Evolutionary conservation across 805 yeast genomes (phyloP), one percentile per base, ranked within the genome.

Genomic region (Vanderwaltozyma tropicalis): DNA sequence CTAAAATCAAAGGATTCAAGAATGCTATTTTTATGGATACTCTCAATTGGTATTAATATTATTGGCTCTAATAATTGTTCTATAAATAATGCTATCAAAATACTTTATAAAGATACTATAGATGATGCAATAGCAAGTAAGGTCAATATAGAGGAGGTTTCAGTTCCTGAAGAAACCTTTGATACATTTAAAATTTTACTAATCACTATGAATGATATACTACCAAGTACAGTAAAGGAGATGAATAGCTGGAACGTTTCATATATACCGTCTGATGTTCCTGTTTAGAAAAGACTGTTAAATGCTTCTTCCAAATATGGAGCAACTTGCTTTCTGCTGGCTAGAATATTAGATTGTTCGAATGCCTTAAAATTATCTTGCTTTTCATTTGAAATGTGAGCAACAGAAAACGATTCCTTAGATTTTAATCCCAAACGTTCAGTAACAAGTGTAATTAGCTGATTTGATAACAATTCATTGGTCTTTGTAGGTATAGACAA

Each of bases 291-390:
- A 9, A 30, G 11, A 5, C 18, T 27, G 20, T 45, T 32, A 15
- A 56, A 41, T 0, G 61, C 61, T 14, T 48, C 48, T 24, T 52
- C 51, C 9, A 63, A 26, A 4, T 41, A 52, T 1, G 96, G 96
- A 4, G 84, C 95, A 11, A 87, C 84, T 54, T 83, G 94, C 55
- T 88, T 88, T 49, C 96, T 70, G 26, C 92, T 81, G 1, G 89
- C 88, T 7, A 61, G 55, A 12, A 69, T 49, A 42, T 80, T 76
- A 44, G 67, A 68, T 52, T 80, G 81, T 44, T 62, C 53, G 40
- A 59, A 72, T 31, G 40, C 21, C 3, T 21, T 22, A 26, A 34
- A 40, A 14, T 17, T 24, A 5, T 5, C 14, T 5, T 4, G 14
- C 6, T 22, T 7, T 7, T 17, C 29, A 16, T 15, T 30, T 14